Evolutionary conservation across 495 filamentous ascomycete species (phyloP), one percentile per base, ranked within the genome.

Genomic region (Xylaria scruposa): DNA sequence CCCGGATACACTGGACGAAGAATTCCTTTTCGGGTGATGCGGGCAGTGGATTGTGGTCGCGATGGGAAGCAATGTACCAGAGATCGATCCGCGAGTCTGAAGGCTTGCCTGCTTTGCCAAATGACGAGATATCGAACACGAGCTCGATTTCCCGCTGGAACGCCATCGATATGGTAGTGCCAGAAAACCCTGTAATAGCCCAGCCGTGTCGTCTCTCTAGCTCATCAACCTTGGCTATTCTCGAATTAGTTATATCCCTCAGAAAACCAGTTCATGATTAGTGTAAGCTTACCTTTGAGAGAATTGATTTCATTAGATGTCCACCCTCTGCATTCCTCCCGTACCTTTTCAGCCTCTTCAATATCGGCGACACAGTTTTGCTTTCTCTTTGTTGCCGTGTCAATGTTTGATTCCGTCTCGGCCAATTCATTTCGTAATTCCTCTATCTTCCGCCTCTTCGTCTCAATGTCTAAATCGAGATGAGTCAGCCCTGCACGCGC

Each of bases 311-410:
- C 96, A 21, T 84, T 87, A 38, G 90, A 86, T 71, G 90, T 96
- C 92, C 94, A 97, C 26, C 96, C 94, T 21, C 94, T 88, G 78
- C 91, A 97, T 75, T 96, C 90, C 78, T 97, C 93, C 72, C 91
- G 89, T 46, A 97, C 84, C 68, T 90, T 90, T 76, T 98, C 94
- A 0, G 95, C 94, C 74, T 94, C 91, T 66, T 88, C 85, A 68
- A 97, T 98, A 42, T 94, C 93, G 5, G 87, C 86, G 24, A 88
- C 72, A 75, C 84, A 94, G 74, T 90, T 85, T 68, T 90, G 83
- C 76, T 94, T 95, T 72, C 87, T 86, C 75, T 90, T 88, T 5
- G 85, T 79, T 19, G 90, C 83, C 9, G 85, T 81, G 67, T 88
- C 86, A 29, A 95, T 88, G 29, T 80, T 83, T 13, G 86, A 80